These are phyloP conservation scores for Paecilomyces formosus DNA, from an alignment of 2,329 filamentous ascomycete genomes.

Conservation along the genomic window DNA sequence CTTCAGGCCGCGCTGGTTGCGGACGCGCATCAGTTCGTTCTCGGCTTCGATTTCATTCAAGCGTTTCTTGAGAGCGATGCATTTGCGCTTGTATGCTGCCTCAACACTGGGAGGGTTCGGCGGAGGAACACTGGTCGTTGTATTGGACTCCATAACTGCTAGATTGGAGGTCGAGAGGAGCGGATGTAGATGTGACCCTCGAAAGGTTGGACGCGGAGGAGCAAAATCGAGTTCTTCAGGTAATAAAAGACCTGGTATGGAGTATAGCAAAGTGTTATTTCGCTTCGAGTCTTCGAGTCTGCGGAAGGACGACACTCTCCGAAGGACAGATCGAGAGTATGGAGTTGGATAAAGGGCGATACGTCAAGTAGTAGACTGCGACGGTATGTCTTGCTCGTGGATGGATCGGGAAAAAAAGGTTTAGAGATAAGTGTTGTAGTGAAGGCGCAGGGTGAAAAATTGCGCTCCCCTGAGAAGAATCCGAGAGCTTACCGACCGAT, in stretches of 20 bases:
- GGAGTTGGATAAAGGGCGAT: background rate
- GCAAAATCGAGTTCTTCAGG: background rate
- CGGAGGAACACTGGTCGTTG: conserved; percentile 15
- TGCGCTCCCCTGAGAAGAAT: background rate
- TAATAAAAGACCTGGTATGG: background rate
- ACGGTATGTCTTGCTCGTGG: background rate
- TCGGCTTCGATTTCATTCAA: conserved; percentile 86
- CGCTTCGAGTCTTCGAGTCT: background rate
- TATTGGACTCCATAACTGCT: conserved; percentile 20
- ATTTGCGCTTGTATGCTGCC: conserved; percentile 92
- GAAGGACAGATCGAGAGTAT: background rate
- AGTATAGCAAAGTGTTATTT: background rate
- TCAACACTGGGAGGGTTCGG: conserved; percentile 80
- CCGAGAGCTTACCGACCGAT: background rate
- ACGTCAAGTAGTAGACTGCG: background rate
- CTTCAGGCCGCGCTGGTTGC: conserved; percentile 71
- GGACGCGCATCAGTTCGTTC: conserved; percentile 75
- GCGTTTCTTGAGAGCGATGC: conserved; percentile 85
- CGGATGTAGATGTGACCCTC: background rate
- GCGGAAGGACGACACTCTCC: background rate
- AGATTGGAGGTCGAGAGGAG: background rate
- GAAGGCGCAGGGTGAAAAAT: background rate
- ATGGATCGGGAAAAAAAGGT: background rate
- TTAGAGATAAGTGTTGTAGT: background rate
- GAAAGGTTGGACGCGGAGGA: background rate